Evolutionary conservation across 495 filamentous ascomycete genomes (phyloP).

Genomic region (Annulohypoxylon moriforme): DNA sequence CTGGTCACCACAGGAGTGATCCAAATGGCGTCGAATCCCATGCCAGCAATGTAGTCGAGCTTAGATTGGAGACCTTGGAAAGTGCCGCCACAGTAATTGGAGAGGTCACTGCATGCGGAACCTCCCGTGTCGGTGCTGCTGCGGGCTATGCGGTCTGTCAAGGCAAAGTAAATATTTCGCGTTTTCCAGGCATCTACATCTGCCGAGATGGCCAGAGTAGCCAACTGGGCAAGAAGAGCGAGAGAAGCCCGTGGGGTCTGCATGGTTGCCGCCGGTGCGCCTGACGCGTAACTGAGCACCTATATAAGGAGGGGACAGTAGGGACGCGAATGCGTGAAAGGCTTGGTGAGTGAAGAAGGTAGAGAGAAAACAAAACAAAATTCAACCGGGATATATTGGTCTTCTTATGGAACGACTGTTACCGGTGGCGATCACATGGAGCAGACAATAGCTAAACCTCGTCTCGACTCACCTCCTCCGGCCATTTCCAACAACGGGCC

Average conservation of each 20-base stretch:
- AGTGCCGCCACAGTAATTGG: slow-evolving; percentile 79
- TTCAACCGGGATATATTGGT: neutral
- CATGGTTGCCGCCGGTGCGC: slow-evolving; percentile 29
- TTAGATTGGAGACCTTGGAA: slow-evolving; percentile 78
- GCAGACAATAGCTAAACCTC: neutral
- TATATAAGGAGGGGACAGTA: neutral
- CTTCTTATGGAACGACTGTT: neutral
- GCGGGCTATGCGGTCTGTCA: slow-evolving; percentile 80
- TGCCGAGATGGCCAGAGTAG: slow-evolving; percentile 43
- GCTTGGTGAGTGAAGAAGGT: neutral
- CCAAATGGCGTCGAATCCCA: slow-evolving; percentile 88
- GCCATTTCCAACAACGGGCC: slow-evolving; percentile 25
- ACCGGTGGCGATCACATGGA: slow-evolving; percentile 9
- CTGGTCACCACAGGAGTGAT: slow-evolving; percentile 76
- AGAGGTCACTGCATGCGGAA: slow-evolving; percentile 57
- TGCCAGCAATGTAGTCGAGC: slow-evolving; percentile 76
- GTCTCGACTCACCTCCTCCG: slow-evolving; percentile 25
- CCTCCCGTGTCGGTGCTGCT: slow-evolving; percentile 50
- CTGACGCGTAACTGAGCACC: neutral
- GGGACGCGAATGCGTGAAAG: neutral
- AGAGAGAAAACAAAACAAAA: neutral
- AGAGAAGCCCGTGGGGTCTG: slow-evolving; percentile 24
- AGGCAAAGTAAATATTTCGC: slow-evolving; percentile 75
- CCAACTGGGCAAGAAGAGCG: slow-evolving; percentile 37
- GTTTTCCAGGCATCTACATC: slow-evolving; percentile 52